A percentile compares a stretch with the other conserved stretches of the same genome.
phyloP scores from a whole-genome alignment of 140 eudicot genomes.

The Eryngium alpinum region DNA sequence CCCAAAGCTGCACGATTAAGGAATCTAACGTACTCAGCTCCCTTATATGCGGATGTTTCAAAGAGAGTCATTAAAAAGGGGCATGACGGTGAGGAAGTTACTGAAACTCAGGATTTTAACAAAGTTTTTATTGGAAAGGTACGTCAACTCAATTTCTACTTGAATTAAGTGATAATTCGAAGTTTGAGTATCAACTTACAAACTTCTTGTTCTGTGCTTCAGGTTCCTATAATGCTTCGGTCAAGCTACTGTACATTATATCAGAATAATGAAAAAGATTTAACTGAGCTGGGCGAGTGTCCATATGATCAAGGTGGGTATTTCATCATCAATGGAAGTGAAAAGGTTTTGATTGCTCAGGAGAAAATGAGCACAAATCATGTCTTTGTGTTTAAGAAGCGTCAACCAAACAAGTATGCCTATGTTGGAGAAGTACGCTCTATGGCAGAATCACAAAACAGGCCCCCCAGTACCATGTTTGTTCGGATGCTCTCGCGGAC shows the following conservation, averaged over 20 bases:
- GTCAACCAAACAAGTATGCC: slow-evolving; percentile 63
- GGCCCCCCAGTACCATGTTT: slow-evolving; percentile 61
- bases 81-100: slow-evolving; percentile 55
- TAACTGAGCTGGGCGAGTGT: slow-evolving; percentile 64
- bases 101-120: slow-evolving; percentile 49
- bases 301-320: slow-evolving; percentile 64
- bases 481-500: slow-evolving; percentile 62
- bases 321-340: slow-evolving; percentile 61
- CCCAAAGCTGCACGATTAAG: slow-evolving; percentile 69
- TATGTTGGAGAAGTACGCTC: slow-evolving; percentile 56
- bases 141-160: background rate
- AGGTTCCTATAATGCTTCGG: slow-evolving; percentile 71
- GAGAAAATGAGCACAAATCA: slow-evolving; percentile 67
- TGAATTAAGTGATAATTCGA: background rate
- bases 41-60: slow-evolving; percentile 58
- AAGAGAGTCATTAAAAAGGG: slow-evolving; percentile 54
- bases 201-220: background rate
- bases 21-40: slow-evolving; percentile 60
- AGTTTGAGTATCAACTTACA: background rate
- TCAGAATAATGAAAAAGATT: slow-evolving; percentile 56
- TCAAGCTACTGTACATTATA: slow-evolving; percentile 53
- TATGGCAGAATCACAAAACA: slow-evolving; percentile 53
- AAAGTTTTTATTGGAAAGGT: slow-evolving; percentile 66
- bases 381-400: slow-evolving; percentile 52
- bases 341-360: slow-evolving; percentile 63